A percentile compares a stretch with the other conserved stretches of the same genome.
Evolutionary conservation across 1,284 basidiomycete genomes (phyloP).

Genomic region (Schizopora paradoxa): DNA sequence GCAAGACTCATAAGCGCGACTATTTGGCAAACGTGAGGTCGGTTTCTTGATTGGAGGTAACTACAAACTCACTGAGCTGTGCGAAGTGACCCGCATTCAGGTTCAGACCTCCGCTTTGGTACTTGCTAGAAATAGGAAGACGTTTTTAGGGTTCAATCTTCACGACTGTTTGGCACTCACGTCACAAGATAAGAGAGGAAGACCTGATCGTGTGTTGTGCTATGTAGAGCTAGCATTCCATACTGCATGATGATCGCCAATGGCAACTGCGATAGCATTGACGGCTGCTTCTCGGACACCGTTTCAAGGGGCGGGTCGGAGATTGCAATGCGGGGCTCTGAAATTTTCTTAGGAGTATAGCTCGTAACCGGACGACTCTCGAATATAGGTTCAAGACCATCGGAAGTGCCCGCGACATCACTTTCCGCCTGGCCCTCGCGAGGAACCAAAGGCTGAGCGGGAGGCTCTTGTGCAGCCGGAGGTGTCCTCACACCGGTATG

Average conservation of each 20-base stretch:
- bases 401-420: constrained; percentile 29
- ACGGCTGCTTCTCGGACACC: constrained; percentile 47
- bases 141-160: constrained; percentile 3
- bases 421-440: constrained; percentile 36
- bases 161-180: constrained; percentile 39
- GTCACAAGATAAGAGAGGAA: constrained; percentile 80
- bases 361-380: constrained; percentile 34
- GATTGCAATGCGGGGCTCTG: constrained; percentile 18
- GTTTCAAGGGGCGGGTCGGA: constrained; percentile 27
- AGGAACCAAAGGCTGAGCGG: constrained; percentile 27
- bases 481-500: constrained; percentile 75
- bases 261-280: constrained; percentile 61
- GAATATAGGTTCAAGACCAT: constrained; percentile 46
- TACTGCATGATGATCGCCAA: constrained; percentile 73
- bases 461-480: constrained; percentile 52
- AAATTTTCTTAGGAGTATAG: constrained; percentile 1
- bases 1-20: constrained; percentile 78
- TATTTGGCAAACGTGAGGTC: too few relatives aligned
- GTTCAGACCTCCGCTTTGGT: constrained; percentile 66
- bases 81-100: constrained; percentile 76
- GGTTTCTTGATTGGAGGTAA: too few relatives aligned
- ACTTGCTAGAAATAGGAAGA: constrained; percentile 43
- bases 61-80: constrained; percentile 57
- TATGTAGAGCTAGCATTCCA: constrained; percentile 71
- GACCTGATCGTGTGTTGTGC: constrained; percentile 81